phyloP scores from a whole-genome alignment of 2,329 filamentous ascomycete species.

The Alternaria dauci region DNA sequence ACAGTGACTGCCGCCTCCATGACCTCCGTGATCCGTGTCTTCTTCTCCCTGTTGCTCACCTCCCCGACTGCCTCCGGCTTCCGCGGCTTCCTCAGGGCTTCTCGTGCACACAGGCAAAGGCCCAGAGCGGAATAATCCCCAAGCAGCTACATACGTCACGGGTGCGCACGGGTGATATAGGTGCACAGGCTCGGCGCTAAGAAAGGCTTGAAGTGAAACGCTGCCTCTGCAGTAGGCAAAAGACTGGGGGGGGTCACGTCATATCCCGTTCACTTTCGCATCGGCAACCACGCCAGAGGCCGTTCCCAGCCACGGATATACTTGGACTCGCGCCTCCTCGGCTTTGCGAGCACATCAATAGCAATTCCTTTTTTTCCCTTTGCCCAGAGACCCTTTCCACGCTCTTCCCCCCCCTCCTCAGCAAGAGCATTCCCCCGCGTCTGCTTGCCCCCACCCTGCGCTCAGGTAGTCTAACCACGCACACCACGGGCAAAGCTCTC shows the following conservation, averaged over 20 bases:
- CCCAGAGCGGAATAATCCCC: conserved; percentile 5
- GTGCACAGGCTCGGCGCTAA: conserved; percentile 11
- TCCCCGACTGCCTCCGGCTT: conserved; percentile 4
- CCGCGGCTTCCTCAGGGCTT: not conserved
- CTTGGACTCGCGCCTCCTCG: conserved; percentile 6
- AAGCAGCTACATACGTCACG: conserved; percentile 17
- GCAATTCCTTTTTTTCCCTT: not conserved
- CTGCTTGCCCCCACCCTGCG: conserved; percentile 39
- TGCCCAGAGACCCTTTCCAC: not conserved
- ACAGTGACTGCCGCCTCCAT: not conserved
- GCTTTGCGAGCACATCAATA: not conserved
- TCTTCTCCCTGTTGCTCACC: not conserved
- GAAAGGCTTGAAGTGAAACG: conserved; percentile 5
- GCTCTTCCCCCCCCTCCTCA: not conserved
- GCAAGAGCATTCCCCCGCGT: conserved; percentile 21
- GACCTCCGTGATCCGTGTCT: not conserved
- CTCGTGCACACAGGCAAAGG: not conserved
- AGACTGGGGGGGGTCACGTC: conserved; percentile 11
- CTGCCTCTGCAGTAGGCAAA: conserved; percentile 1
- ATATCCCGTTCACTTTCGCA: conserved; percentile 13
- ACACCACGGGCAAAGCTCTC: conserved; percentile 34
- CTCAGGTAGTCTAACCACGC: conserved; percentile 38
- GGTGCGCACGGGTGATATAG: conserved; percentile 11
- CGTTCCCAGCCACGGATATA: conserved; percentile 6
- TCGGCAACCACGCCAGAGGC: conserved; percentile 1